Conservation (phyloP, 78 protist species). For the Thecamonas trahens region DNA sequence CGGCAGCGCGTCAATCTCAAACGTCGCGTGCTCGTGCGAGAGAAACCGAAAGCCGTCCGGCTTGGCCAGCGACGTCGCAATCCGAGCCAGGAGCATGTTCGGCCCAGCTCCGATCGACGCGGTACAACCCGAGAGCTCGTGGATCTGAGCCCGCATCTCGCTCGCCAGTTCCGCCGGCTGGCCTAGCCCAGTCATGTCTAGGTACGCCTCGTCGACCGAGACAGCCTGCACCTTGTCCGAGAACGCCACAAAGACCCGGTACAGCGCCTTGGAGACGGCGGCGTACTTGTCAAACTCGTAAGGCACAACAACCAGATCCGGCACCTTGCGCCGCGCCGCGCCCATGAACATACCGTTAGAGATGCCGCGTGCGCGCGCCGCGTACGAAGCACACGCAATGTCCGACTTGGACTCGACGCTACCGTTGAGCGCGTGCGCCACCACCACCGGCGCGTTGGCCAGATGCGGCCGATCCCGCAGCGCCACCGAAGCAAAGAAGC, state of each 20-base stretch:
- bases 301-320: constrained; percentile 7
- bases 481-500: constrained; percentile 12
- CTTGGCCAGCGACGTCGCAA: constrained; percentile 15
- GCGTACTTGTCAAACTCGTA: constrained; percentile 20
- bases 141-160: background rate
- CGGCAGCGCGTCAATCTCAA: background rate
- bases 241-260: background rate
- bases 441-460: constrained; percentile 5
- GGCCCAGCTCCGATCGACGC: constrained; percentile 2
- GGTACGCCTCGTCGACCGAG: constrained; percentile 21
- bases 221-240: background rate
- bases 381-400: constrained; percentile 13
- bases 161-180: background rate
- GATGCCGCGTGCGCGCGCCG: constrained; percentile 14
- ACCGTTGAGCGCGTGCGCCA: background rate
- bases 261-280: background rate
- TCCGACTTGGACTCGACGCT: background rate
- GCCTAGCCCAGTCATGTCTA: constrained; percentile 3
- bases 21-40: background rate
- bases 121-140: background rate
- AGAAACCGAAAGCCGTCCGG: constrained; percentile 4
- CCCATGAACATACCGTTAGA: constrained; percentile 16
- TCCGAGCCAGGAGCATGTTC: constrained; percentile 23
- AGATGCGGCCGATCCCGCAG: constrained; percentile 2
- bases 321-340: background rate